Percentiles rank a stretch among this genome's conserved stretches.
Evolutionary conservation across 306 rosid genomes (phyloP).

Genomic region (Gleditsia sinensis): DNA sequence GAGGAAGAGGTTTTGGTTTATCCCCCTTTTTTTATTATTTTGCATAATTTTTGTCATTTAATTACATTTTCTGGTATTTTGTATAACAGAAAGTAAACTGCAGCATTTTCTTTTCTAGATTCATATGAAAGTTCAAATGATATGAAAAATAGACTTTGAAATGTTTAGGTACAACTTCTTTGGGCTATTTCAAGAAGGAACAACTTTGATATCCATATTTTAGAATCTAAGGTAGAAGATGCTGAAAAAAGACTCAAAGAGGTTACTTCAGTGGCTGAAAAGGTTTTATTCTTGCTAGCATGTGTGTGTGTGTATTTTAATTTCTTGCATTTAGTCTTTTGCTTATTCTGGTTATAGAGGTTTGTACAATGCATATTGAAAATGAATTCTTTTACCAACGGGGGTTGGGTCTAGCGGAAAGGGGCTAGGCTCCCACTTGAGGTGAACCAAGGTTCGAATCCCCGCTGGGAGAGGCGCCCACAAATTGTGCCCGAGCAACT

Average conservation of each 20-base stretch:
- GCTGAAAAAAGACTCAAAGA: conserved; percentile 54
- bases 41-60: background rate
- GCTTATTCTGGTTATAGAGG: conserved; percentile 16
- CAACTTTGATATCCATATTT: conserved; percentile 78
- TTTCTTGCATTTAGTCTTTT: conserved; percentile 12
- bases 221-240: conserved; percentile 60
- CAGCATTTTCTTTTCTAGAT: conserved; percentile 7
- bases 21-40: background rate
- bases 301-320: background rate
- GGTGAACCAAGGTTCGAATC: too few relatives aligned
- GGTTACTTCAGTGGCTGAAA: conserved; percentile 60
- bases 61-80: conserved; percentile 2
- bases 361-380: background rate
- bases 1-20: conserved; percentile 67
- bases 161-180: conserved; percentile 72
- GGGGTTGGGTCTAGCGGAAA: too few relatives aligned
- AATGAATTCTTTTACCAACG: background rate
- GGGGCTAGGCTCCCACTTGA: too few relatives aligned
- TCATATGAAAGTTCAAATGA: conserved; percentile 45
- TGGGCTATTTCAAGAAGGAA: conserved; percentile 74
- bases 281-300: conserved; percentile 49
- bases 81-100: background rate
- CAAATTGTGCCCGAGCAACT: too few relatives aligned
- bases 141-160: conserved; percentile 55
- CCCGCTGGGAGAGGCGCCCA: too few relatives aligned